A percentile compares a stretch with the other conserved stretches of the same genome.
Conservation (phyloP, 768 basidiomycete species). For the Termitomyces sp. region DNA sequence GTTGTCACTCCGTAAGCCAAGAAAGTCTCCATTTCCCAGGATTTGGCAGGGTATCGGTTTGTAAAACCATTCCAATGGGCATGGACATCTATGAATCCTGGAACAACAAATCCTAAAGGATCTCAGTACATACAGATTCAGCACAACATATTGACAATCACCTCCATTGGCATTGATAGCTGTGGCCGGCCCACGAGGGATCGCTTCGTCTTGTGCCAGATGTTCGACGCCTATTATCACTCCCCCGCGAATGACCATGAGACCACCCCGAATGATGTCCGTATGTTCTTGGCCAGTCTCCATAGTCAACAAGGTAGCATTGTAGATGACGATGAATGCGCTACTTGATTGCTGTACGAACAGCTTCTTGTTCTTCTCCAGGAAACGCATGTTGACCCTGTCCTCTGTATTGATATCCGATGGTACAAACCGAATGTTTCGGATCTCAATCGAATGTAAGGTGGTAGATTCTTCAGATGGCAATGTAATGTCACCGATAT, state of each 20-base stretch:
- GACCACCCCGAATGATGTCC: conserved; percentile 49
- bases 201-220: conserved; percentile 15
- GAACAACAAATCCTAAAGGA: conserved; percentile 52
- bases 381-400: conserved; percentile 47
- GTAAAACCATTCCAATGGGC: conserved; percentile 64
- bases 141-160: conserved; percentile 19
- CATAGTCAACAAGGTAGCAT: conserved; percentile 71
- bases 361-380: conserved; percentile 46
- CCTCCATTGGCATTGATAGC: conserved; percentile 59
- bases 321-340: conserved; percentile 50
- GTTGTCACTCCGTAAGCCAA: conserved; percentile 74
- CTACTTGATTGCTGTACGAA: conserved; percentile 52
- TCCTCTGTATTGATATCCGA: conserved; percentile 42
- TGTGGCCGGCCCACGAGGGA: conserved; percentile 31
- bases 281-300: conserved; percentile 38
- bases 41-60: conserved; percentile 50
- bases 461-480: conserved; percentile 25
- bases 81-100: conserved; percentile 74
- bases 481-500: conserved; percentile 53
- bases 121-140: not conserved
- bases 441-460: conserved; percentile 29
- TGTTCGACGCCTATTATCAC: conserved; percentile 47
- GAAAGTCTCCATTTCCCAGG: conserved; percentile 74
- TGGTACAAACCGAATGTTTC: conserved; percentile 44
- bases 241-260: conserved; percentile 50